These are phyloP conservation scores for Cadophora malorum DNA, from an alignment of 2,329 filamentous ascomycete species.

Conservation along the genomic window DNA sequence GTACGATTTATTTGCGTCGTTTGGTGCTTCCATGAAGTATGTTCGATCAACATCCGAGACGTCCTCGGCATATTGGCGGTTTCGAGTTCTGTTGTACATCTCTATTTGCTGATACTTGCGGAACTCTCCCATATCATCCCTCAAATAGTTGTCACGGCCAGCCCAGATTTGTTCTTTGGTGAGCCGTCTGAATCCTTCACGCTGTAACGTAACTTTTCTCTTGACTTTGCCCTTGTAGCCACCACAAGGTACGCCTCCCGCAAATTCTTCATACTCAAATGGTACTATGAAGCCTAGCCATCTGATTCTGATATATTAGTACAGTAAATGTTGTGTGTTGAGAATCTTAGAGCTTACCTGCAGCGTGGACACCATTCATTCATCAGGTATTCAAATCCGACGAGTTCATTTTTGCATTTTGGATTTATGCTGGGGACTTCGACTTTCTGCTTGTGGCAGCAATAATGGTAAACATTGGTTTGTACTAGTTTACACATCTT, in stretches of 20 bases:
- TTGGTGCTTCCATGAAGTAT: constrained; percentile 11
- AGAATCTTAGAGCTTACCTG: neutral
- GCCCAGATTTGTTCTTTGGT: constrained; percentile 14
- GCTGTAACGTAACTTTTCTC: neutral
- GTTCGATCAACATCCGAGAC: neutral
- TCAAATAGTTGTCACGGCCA: neutral
- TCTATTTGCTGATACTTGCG: neutral
- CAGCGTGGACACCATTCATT: constrained; percentile 23
- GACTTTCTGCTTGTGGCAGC: constrained; percentile 16
- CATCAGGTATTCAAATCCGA: constrained; percentile 1
- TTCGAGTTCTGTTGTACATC: neutral
- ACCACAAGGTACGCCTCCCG: neutral
- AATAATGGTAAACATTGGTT: constrained; percentile 22
- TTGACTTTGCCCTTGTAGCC: constrained; percentile 18
- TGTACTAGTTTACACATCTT: constrained; percentile 20
- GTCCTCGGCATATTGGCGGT: neutral
- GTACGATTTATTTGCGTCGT: neutral
- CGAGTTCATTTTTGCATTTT: neutral
- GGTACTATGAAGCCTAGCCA: constrained; percentile 11
- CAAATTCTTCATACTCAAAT: constrained; percentile 12
- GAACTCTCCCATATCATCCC: neutral
- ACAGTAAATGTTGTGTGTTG: neutral
- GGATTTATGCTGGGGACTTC: constrained; percentile 9
- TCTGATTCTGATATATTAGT: neutral
- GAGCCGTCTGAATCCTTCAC: neutral